Evolutionary conservation across 768 basidiomycete species (phyloP).

Genomic region (Boletus reticulatus): DNA sequence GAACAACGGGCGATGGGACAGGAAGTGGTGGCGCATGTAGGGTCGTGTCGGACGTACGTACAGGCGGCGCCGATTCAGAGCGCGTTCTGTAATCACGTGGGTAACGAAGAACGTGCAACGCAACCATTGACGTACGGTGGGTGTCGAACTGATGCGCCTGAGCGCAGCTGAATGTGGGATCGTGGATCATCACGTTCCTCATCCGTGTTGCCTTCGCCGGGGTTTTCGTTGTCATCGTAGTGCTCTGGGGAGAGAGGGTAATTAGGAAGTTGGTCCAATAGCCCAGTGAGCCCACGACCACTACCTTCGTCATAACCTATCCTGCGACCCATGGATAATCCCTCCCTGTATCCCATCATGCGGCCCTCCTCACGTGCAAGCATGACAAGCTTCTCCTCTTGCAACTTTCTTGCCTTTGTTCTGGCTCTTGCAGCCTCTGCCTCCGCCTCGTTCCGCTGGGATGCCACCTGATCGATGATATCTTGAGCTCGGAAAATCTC

Average conservation of each 20-base stretch:
- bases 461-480: constrained; percentile 41
- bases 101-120: constrained; percentile 3
- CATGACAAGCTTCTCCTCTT: constrained; percentile 40
- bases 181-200: constrained; percentile 23
- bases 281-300: constrained; percentile 4
- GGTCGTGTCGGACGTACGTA: constrained; percentile 19
- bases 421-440: constrained; percentile 44
- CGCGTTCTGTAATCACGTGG: constrained; percentile 21
- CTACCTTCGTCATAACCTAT: constrained; percentile 31
- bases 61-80: constrained; percentile 28
- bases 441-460: constrained; percentile 44
- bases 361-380: constrained; percentile 45
- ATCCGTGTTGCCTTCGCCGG: constrained; percentile 13
- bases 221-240: constrained; percentile 12
- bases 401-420: constrained; percentile 41
- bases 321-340: constrained; percentile 34
- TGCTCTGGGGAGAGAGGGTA: constrained; percentile 10
- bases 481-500: constrained; percentile 44
- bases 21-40: constrained; percentile 19
- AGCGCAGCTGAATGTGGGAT: constrained; percentile 10
- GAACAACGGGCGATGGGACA: constrained; percentile 16
- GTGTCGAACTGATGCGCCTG: constrained; percentile 16
- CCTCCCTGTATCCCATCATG: constrained; percentile 40
- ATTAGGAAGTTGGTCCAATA: constrained; percentile 13
- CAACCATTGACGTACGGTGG: constrained; percentile 22